A percentile compares a stretch with the other conserved stretches of the same genome.
Conservation (phyloP, 108 stramenopile species). For the Tribonema minus region DNA sequence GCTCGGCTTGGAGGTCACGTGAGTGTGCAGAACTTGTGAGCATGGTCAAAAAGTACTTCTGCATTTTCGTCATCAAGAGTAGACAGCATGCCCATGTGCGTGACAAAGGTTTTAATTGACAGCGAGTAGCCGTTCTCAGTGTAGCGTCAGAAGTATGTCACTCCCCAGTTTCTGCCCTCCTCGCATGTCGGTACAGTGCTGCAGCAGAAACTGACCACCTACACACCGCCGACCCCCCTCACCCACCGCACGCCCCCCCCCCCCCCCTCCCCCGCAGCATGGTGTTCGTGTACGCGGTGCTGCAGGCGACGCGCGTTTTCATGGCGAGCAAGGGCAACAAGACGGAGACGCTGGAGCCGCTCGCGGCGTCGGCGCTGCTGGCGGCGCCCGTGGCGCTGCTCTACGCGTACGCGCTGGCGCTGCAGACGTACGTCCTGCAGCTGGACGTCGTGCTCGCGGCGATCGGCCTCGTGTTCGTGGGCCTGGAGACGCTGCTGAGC, state of each 20-base stretch:
- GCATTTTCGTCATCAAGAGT: background rate
- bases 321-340: constrained; percentile 66
- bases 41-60: background rate
- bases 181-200: too few relatives aligned
- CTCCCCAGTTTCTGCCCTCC: too few relatives aligned
- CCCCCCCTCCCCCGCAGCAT: constrained; percentile 35
- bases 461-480: constrained; percentile 56
- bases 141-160: too few relatives aligned
- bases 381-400: constrained; percentile 54
- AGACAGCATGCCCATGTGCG: background rate
- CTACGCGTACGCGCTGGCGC: constrained; percentile 58
- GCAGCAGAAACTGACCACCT: background rate
- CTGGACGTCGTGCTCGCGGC: constrained; percentile 58
- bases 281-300: constrained; percentile 53
- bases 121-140: too few relatives aligned
- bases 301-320: constrained; percentile 55
- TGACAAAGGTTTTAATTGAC: background rate
- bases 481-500: constrained; percentile 21
- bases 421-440: constrained; percentile 66
- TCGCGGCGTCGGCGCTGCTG: constrained; percentile 45
- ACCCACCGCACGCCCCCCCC: background rate
- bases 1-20: constrained; percentile 23
- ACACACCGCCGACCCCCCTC: background rate
- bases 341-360: constrained; percentile 60
- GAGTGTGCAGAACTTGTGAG: constrained; percentile 16